These are phyloP conservation scores for Ambrosia artemisiifolia DNA, from an alignment of 129 eudicot genomes.

Conservation along the genomic window DNA sequence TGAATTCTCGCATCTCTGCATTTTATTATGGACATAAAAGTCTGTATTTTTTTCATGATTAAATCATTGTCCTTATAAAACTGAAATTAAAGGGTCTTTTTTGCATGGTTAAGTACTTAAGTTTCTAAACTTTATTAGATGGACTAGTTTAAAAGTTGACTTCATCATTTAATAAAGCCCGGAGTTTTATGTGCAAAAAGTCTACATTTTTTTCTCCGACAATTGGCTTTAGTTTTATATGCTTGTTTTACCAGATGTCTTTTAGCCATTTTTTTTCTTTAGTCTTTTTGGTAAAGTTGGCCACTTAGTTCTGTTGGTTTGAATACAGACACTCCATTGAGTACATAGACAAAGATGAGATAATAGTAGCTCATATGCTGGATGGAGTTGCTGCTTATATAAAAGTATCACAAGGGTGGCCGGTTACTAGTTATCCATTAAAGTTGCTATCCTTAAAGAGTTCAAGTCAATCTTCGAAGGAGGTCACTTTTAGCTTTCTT, in stretches of 20 bases:
- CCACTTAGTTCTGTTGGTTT: slow-evolving; percentile 1
- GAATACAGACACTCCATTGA: slow-evolving; percentile 65
- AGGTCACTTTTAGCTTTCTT: slow-evolving; percentile 70
- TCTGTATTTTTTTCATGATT: neutral
- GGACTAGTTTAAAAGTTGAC: neutral
- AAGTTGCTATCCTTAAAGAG: slow-evolving; percentile 61
- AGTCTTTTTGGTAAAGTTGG: neutral
- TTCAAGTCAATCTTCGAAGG: slow-evolving; percentile 58
- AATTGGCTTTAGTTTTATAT: neutral
- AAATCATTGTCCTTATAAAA: neutral
- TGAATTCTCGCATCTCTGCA: neutral
- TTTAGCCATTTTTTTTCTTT: neutral
- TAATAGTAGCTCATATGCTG: slow-evolving; percentile 68
- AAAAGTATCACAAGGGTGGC: slow-evolving; percentile 86
- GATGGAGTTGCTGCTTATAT: slow-evolving; percentile 87
- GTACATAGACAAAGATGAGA: slow-evolving; percentile 80
- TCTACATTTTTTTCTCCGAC: neutral
- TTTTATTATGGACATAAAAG: neutral
- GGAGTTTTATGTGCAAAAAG: neutral
- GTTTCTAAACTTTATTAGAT: neutral
- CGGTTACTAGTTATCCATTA: slow-evolving; percentile 43
- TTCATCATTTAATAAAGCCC: neutral
- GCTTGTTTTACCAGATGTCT: neutral
- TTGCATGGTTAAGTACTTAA: neutral
- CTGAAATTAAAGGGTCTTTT: neutral